phyloP scores from a whole-genome alignment of 2,329 filamentous ascomycete genomes.

The Fusarium phyllophilum region DNA sequence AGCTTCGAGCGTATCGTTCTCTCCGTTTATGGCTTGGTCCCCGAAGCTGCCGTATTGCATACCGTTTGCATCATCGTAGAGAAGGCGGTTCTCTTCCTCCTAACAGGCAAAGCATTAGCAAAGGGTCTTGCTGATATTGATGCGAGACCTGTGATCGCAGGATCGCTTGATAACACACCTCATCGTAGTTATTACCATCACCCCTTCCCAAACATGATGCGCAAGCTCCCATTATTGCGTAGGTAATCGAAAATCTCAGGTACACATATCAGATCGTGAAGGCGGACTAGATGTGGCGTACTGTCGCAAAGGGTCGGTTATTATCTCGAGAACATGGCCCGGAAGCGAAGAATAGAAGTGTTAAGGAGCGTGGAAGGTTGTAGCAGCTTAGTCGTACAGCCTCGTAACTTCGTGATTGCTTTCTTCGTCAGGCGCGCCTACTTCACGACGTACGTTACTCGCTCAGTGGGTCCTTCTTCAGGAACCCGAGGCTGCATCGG shows the following conservation, averaged over 20 bases:
- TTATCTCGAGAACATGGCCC: conserved; percentile 10
- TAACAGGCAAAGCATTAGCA: conserved; percentile 43
- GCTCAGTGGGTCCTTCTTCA: conserved; percentile 37
- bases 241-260: conserved; percentile 24
- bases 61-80: conserved; percentile 69
- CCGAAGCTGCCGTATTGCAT: conserved; percentile 72
- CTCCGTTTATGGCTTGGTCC: conserved; percentile 63
- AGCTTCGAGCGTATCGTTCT: conserved; percentile 69
- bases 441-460: conserved; percentile 42
- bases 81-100: conserved; percentile 67
- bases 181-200: conserved; percentile 62
- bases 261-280: conserved; percentile 37
- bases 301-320: neutral
- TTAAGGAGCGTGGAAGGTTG: conserved; percentile 34
- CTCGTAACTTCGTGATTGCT: conserved; percentile 33
- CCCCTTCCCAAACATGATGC: conserved; percentile 68
- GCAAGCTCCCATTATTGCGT: conserved; percentile 66
- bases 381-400: conserved; percentile 22
- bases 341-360: neutral
- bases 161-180: conserved; percentile 54
- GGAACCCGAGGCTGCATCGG: conserved; percentile 33
- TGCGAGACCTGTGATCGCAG: neutral
- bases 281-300: neutral
- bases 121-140: neutral
- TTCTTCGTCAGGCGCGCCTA: conserved; percentile 36